Base-by-base conservation (phyloP, 768 basidiomycete species). In the Phylloporus sp. region DNA sequence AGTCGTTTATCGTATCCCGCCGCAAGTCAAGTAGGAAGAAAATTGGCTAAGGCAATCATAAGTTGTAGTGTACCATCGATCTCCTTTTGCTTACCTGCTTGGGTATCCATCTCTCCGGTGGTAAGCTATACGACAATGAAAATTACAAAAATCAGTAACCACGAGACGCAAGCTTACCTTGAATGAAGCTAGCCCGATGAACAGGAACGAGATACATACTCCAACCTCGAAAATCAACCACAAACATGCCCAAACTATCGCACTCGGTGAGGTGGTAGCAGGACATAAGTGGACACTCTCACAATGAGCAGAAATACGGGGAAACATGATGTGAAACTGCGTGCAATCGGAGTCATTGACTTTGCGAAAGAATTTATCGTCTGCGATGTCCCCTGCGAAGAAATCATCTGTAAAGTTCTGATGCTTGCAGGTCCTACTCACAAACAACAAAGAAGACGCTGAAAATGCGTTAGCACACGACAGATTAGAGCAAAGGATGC, bases 351-450 rank as follows among this genome's bases (percentile, higher is more conserved):
- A 92, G 59, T 92, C 89, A 59, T 95, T 95, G 22, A 83, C 77
- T 72, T 95, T 95, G 61, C 92, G 89, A 69, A 94, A 96, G 69
- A 94, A 90, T 46, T 88, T 78, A 61, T 97, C 93, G 63, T 97
- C 94, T 35, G 90, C 81, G 36, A 94, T 84, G 61, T 97, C 93
- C 93, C 89, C 89, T 91, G 58, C 48, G 20, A 42, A 54, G 37
- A 42, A 38, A 40, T 42, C 10, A 32, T 33, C 38, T 36, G 27
- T 13, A 20, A 38, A 22, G 31, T 8, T 7, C n/a, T 15, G 9
- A 38, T 32, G n/a, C 28, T n/a, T n/a, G 32, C 18, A 33, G 22
- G 42, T 14, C 9, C 33, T 18, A 70, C 84, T 61, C 54, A 89
- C 92, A 95, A 44, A 96, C 77, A 36, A 90, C 90, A 57, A 90